Evolutionary conservation across 331 rosid genomes (phyloP).

Genomic region (Malus hybrid): DNA sequence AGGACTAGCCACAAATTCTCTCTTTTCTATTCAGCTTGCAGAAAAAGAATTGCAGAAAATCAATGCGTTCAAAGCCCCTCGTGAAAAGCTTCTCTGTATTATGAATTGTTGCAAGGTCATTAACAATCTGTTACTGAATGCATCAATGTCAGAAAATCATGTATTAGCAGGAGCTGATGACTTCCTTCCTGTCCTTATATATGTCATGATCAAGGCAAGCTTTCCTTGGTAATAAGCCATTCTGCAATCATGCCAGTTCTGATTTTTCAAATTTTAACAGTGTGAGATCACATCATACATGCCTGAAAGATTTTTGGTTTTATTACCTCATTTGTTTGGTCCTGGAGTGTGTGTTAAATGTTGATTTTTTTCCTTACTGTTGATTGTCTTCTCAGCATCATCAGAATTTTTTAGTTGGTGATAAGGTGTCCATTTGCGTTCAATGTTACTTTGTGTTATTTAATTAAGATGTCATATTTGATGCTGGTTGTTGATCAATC

Average conservation of each 20-base stretch:
- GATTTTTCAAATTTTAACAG: neutral
- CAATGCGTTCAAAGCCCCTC: constrained; percentile 58
- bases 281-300: neutral
- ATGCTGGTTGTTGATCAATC: neutral
- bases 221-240: constrained; percentile 56
- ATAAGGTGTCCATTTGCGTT: neutral
- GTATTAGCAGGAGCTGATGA: constrained; percentile 72
- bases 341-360: neutral
- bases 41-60: constrained; percentile 63
- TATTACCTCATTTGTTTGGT: neutral
- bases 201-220: constrained; percentile 81
- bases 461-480: neutral
- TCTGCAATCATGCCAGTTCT: constrained; percentile 10
- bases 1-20: neutral
- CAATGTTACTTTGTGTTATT: neutral
- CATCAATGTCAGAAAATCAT: constrained; percentile 51
- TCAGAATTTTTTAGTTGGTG: neutral
- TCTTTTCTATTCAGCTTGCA: constrained; percentile 41
- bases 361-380: neutral
- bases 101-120: constrained; percentile 71
- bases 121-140: constrained; percentile 61
- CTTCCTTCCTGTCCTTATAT: constrained; percentile 74
- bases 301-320: neutral
- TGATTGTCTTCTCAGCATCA: neutral
- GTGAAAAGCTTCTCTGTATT: constrained; percentile 55